Conservation (phyloP, 331 rosid species). For the Quercus lobata region DNA sequence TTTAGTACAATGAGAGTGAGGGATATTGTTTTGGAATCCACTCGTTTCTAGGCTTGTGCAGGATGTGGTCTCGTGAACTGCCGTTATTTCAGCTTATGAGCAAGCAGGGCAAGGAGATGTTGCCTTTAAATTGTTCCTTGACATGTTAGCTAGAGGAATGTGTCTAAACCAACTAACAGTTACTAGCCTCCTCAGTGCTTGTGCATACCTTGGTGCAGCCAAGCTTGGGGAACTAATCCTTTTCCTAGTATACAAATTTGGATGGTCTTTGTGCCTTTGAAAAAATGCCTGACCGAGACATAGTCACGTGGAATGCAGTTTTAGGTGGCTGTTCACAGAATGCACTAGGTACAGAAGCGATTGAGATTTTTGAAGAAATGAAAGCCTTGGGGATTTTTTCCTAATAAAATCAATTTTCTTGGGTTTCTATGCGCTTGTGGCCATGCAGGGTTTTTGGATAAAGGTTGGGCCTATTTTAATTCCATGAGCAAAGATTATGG, state of each 20-base stretch:
- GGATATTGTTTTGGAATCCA: conserved; percentile 26
- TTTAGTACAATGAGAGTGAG: conserved; percentile 15
- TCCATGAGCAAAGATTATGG: conserved; percentile 27
- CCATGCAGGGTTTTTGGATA: conserved; percentile 25
- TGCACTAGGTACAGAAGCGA: conserved; percentile 21
- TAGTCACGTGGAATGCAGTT: conserved; percentile 33
- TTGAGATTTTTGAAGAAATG: conserved; percentile 26
- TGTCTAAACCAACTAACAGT: conserved; percentile 17
- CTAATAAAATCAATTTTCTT: conserved; percentile 20
- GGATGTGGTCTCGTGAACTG: conserved; percentile 39
- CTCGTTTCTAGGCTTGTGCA: conserved; percentile 18
- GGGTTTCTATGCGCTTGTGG: conserved; percentile 32
- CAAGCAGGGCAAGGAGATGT: conserved; percentile 18
- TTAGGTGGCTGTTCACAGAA: conserved; percentile 33
- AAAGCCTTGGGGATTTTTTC: conserved; percentile 18
- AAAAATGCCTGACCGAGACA: conserved; percentile 24
- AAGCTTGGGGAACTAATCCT: conserved; percentile 32
- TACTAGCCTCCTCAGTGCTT: conserved; percentile 28
- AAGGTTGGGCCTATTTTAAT: conserved; percentile 26
- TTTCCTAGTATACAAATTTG: conserved; percentile 23
- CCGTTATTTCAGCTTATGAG: conserved; percentile 32
- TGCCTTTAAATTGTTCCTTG: conserved; percentile 25
- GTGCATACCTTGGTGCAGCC: conserved; percentile 16
- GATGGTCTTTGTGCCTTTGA: conserved; percentile 22
- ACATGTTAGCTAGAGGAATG: conserved; percentile 22